Evolutionary conservation across 371 early-diverging fungal species (phyloP).

Genomic region (Mortierella sp.): DNA sequence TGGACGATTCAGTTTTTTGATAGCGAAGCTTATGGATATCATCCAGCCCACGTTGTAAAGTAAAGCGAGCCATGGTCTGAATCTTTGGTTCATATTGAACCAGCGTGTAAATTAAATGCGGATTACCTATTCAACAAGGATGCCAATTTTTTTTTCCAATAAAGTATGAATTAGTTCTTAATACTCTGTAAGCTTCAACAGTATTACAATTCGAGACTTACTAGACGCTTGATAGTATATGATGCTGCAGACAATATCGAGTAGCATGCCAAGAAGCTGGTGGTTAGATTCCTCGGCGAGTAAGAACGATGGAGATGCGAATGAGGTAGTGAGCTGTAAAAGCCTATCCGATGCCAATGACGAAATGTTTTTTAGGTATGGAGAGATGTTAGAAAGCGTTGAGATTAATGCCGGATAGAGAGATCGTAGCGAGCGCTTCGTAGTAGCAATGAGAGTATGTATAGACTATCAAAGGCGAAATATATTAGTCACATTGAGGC

Average conservation of each 20-base stretch:
- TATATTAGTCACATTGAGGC: not conserved
- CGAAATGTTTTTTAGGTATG: slow-evolving; percentile 81
- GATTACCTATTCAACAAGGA: slow-evolving; percentile 82
- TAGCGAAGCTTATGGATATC: slow-evolving; percentile 69
- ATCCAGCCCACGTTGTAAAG: slow-evolving; percentile 69
- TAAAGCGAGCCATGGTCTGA: slow-evolving; percentile 70
- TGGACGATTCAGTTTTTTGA: slow-evolving; percentile 49
- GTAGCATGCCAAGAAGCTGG: slow-evolving; percentile 74
- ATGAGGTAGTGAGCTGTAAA: slow-evolving; percentile 77
- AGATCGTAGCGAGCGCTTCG: slow-evolving; percentile 72
- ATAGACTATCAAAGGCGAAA: slow-evolving; percentile 66
- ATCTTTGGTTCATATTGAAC: slow-evolving; percentile 78
- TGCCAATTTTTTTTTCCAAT: no score
- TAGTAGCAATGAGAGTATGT: slow-evolving; percentile 80
- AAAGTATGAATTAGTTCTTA: no score
- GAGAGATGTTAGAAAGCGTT: slow-evolving; percentile 85
- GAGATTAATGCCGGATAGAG: slow-evolving; percentile 84
- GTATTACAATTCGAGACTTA: slow-evolving; percentile 33
- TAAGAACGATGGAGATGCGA: slow-evolving; percentile 84
- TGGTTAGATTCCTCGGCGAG: slow-evolving; percentile 84
- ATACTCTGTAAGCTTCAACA: no score
- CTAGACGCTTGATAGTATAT: slow-evolving; percentile 83
- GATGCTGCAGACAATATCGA: slow-evolving; percentile 85
- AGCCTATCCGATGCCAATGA: slow-evolving; percentile 80
- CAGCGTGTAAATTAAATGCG: slow-evolving; percentile 82